A percentile compares a stretch with the other conserved stretches of the same genome.
phyloP scores from a whole-genome alignment of 257 asterid species.

The Galeopsis tetrahit region DNA sequence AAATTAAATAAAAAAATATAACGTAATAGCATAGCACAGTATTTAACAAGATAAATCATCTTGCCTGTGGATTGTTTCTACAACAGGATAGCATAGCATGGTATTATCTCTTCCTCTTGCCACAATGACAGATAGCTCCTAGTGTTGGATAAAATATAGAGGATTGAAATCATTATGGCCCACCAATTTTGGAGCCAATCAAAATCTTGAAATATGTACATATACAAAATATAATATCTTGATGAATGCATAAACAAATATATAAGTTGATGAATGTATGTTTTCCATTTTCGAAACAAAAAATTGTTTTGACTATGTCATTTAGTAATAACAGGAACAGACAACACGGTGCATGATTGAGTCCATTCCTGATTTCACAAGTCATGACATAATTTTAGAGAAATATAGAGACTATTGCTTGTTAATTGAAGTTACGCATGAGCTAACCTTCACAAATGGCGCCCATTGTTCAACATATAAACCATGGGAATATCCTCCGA shows the following conservation, averaged over 20 bases:
- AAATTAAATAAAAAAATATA: neutral
- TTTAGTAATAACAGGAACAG: neutral
- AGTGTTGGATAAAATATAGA: slow-evolving; percentile 29
- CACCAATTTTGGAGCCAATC: neutral
- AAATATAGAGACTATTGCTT: neutral
- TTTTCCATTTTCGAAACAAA: no score
- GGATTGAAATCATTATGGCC: neutral
- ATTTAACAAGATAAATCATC: slow-evolving; percentile 18
- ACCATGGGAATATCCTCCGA: slow-evolving; percentile 90
- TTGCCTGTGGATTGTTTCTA: slow-evolving; percentile 90
- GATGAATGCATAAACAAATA: neutral
- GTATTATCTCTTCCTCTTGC: slow-evolving; percentile 88
- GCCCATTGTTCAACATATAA: slow-evolving; percentile 93
- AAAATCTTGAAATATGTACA: neutral
- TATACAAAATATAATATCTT: slow-evolving; percentile 9
- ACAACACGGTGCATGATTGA: neutral
- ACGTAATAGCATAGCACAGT: neutral
- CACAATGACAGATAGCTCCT: slow-evolving; percentile 96
- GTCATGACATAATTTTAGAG: slow-evolving; percentile 3
- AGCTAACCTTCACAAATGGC: slow-evolving; percentile 87
- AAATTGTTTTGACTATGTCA: no score
- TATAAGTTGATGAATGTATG: neutral
- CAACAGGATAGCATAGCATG: slow-evolving; percentile 74
- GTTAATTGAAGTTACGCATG: slow-evolving; percentile 18
- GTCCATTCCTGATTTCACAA: neutral